Evolutionary conservation across 345 rosid species (phyloP), one percentile per base, ranked within the genome.

Genomic region (Aethionema arabicum): DNA sequence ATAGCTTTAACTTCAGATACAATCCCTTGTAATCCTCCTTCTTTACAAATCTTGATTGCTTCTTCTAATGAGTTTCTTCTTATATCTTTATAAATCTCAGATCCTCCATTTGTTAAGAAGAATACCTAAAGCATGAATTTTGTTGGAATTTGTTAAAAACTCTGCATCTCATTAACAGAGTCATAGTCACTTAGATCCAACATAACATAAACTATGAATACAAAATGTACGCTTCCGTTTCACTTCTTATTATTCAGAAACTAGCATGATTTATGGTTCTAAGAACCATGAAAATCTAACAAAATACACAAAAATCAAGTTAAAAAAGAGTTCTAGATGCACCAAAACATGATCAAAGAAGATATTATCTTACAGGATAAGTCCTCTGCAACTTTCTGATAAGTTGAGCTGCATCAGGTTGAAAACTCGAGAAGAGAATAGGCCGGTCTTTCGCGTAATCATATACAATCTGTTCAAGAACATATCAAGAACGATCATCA

Each of bases 21-120:
- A 59, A 86, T 77, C 31, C 95, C 95, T 63, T 79, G 80, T 63
- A 86, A 61, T 9, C 82, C 82, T 8, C 74, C 79, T 10, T 68
- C 76, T 59, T 74, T 32, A 70, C 90, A 79, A 38, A 84, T 52
- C 64, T 80, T 80, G 12, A 82, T 68, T 0, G 95, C 95, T 52
- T 79, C 90, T 3, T 82, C 88, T 49, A 86, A 49, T 6, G 90
- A 86, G 33, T 81, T 77, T 52, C 86, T 76, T 73, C 90, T 79
- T 13, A 11, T 44, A 44, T 86, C 95, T 2, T 61, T 52, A 68
- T 73, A 80, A 16, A 72, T 76, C 49, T 81, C 86, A 62, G 52
- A 15, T 29, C 88, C 88, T n/a, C 86, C 90, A 72, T 84, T 79
- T 21, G 90, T 86, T 64, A 84, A 72, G 52, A 87, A 87, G 71